Conservation (phyloP, 352 stramenopile species). For the Globisporangium spiculum region DNA sequence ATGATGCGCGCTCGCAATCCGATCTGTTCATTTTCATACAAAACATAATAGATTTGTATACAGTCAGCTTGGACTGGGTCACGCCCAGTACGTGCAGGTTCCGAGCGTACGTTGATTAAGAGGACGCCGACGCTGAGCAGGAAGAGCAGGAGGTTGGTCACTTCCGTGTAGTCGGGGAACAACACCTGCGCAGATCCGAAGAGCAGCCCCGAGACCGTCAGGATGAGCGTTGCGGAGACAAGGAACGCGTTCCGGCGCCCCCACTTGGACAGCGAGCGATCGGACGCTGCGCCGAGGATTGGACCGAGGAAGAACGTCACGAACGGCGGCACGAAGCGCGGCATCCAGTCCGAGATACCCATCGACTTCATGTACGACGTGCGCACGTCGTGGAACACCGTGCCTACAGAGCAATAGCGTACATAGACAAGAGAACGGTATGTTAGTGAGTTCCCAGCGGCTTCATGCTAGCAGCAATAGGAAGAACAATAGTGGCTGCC, state of each 20-base stretch:
- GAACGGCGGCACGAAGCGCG: conserved; percentile 61
- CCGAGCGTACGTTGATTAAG: conserved; percentile 45
- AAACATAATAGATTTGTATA: neutral
- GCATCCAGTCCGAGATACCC: conserved; percentile 55
- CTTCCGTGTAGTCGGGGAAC: conserved; percentile 38
- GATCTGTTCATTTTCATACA: conserved; percentile 33
- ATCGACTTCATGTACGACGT: conserved; percentile 71
- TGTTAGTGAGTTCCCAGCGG: neutral
- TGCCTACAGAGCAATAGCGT: conserved; percentile 31
- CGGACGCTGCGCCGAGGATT: conserved; percentile 68
- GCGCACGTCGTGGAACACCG: conserved; percentile 66
- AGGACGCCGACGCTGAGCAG: conserved; percentile 59
- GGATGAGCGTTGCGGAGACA: conserved; percentile 39
- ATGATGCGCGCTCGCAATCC: conserved; percentile 66
- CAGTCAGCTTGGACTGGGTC: neutral
- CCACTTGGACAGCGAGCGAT: conserved; percentile 69
- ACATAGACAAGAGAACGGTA: no score
- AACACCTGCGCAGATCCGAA: conserved; percentile 65
- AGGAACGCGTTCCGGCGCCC: conserved; percentile 70
- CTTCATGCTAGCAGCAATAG: neutral
- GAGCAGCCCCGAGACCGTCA: conserved; percentile 53
- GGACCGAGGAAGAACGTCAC: conserved; percentile 65
- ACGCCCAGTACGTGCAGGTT: neutral
- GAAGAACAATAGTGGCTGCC: neutral
- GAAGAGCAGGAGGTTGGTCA: conserved; percentile 56